phyloP scores from a whole-genome alignment of 352 stramenopile genomes.

The Labyrinthula sp. region DNA sequence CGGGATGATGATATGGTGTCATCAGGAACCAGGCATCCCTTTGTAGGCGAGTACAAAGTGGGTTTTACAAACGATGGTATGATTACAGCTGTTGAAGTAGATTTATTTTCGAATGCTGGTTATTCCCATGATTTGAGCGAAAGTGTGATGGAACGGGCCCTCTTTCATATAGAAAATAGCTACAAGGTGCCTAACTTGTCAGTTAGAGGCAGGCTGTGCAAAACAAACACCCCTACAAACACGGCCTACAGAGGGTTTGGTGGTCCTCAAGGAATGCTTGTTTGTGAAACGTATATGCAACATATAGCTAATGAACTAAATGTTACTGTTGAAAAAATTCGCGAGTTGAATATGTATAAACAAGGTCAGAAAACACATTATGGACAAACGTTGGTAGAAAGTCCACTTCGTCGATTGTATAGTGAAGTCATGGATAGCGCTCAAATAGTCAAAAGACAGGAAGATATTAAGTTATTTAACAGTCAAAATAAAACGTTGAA shows the following conservation, averaged over 20 bases:
- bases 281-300: constrained; percentile 77
- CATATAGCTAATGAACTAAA: constrained; percentile 63
- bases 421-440: constrained; percentile 42
- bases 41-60: constrained; percentile 73
- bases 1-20: constrained; percentile 81
- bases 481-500: constrained; percentile 53
- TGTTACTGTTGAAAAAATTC: constrained; percentile 46
- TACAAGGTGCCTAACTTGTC: constrained; percentile 76
- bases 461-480: constrained; percentile 62
- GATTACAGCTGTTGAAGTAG: constrained; percentile 61
- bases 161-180: constrained; percentile 79
- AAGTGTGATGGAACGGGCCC: constrained; percentile 70
- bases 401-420: constrained; percentile 65
- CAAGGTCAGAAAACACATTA: constrained; percentile 65
- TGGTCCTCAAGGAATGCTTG: constrained; percentile 64
- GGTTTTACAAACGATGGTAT: constrained; percentile 53
- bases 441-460: constrained; percentile 45
- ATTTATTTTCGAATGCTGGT: constrained; percentile 78
- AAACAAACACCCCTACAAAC: constrained; percentile 75
- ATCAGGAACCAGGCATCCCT: constrained; percentile 69
- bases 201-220: constrained; percentile 61
- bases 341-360: constrained; percentile 69
- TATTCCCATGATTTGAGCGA: constrained; percentile 76
- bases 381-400: constrained; percentile 66
- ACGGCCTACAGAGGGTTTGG: constrained; percentile 86